phyloP scores from a whole-genome alignment of 2,329 filamentous ascomycete species.

The Teratosphaeria viscida region DNA sequence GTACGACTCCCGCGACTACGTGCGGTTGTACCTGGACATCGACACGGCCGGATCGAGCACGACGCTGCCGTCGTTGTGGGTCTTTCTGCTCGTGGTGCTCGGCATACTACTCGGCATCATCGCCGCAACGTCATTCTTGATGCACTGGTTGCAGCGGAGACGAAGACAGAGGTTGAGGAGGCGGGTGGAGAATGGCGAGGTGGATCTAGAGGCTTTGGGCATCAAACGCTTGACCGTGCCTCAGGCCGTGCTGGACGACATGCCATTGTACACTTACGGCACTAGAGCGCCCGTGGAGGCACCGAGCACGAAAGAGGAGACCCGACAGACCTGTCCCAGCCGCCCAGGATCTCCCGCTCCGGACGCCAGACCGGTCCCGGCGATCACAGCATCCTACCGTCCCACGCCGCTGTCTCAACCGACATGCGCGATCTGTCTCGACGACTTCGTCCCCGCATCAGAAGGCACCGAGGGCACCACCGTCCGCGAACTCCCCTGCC shows the following conservation, averaged over 20 bases:
- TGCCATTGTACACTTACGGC: conserved; percentile 68
- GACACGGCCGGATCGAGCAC: conserved; percentile 25
- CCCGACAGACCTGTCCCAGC: conserved; percentile 1
- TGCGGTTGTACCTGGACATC: conserved; percentile 43
- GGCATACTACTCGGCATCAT: conserved; percentile 62
- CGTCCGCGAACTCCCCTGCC: conserved; percentile 78
- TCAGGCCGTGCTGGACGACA: conserved; percentile 54
- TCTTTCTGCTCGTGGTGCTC: conserved; percentile 60
- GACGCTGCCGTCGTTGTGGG: conserved; percentile 64
- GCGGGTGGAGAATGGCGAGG: conserved; percentile 65
- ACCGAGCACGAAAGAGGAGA: neutral
- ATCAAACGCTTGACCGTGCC: conserved; percentile 76
- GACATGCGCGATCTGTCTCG: conserved; percentile 81
- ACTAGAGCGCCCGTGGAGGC: conserved; percentile 4
- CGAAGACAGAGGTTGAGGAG: conserved; percentile 57
- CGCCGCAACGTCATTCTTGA: conserved; percentile 53
- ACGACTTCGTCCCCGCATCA: conserved; percentile 51
- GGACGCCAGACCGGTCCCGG: conserved; percentile 3
- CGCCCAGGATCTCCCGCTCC: conserved; percentile 6
- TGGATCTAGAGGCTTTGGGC: conserved; percentile 76
- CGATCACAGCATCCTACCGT: conserved; percentile 13
- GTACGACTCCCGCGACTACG: conserved; percentile 33
- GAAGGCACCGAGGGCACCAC: conserved; percentile 33
- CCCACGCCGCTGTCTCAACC: conserved; percentile 54
- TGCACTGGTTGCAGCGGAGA: conserved; percentile 67